phyloP scores from a whole-genome alignment of 2,329 filamentous ascomycete species.

The Sporothrix mexicana region DNA sequence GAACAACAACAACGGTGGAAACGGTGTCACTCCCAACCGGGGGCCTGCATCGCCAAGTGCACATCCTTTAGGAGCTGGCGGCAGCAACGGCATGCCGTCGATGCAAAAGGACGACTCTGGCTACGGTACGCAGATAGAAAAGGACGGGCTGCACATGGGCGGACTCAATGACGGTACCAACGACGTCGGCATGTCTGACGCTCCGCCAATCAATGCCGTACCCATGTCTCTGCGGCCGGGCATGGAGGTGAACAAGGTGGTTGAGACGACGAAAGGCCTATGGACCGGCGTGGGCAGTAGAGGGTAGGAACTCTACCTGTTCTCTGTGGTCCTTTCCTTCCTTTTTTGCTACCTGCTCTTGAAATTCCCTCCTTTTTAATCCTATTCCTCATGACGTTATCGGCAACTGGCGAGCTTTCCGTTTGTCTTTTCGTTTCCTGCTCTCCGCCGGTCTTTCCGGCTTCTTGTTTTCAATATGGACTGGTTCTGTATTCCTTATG shows the following conservation, averaged over 20 bases:
- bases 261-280: conserved; percentile 69
- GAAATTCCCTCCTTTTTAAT: not conserved
- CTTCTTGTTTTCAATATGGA: conserved; percentile 18
- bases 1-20: conserved; percentile 5
- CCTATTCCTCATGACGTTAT: conserved; percentile 2
- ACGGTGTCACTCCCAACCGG: conserved; percentile 35
- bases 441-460: too few species aligned
- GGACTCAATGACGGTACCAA: conserved; percentile 39
- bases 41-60: conserved; percentile 7
- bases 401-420: conserved; percentile 19
- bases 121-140: conserved; percentile 52
- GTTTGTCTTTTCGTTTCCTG: not conserved
- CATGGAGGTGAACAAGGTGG: conserved; percentile 59
- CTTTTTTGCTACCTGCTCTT: not conserved
- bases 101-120: conserved; percentile 56
- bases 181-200: conserved; percentile 58
- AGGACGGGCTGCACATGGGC: conserved; percentile 13
- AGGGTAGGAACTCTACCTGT: conserved; percentile 32
- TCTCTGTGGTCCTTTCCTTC: not conserved
- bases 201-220: conserved; percentile 39
- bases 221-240: conserved; percentile 62
- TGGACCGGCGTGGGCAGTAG: conserved; percentile 54
- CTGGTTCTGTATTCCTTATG: conserved; percentile 20
- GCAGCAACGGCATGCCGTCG: not conserved
- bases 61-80: not conserved